Conservation (phyloP, 2,329 filamentous ascomycete genomes). For the Acrocalymma vagum region DNA sequence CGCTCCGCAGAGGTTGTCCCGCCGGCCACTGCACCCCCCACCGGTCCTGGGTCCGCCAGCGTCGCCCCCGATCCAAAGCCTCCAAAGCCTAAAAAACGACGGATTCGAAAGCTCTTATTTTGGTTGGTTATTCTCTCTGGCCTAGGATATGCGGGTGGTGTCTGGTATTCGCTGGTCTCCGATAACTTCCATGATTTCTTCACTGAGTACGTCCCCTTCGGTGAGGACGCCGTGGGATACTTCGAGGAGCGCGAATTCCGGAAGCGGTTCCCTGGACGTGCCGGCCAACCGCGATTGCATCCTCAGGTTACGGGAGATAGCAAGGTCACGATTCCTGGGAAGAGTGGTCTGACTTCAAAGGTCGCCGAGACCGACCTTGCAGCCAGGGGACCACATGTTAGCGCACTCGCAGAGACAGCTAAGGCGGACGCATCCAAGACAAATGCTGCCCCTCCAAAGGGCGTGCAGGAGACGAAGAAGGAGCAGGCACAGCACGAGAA, state of each 20-base stretch:
- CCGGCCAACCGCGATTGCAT: constrained; percentile 50
- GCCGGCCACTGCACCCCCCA: constrained; percentile 48
- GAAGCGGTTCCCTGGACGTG: constrained; percentile 74
- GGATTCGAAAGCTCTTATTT: constrained; percentile 76
- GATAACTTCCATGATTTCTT: constrained; percentile 99
- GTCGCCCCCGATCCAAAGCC: constrained; percentile 51
- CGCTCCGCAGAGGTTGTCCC: constrained; percentile 40
- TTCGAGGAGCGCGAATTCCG: constrained; percentile 95
- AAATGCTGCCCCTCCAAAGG: constrained; percentile 23
- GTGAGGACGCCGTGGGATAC: constrained; percentile 93
- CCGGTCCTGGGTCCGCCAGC: constrained; percentile 52
- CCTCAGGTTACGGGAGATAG: constrained; percentile 64
- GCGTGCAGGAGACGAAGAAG: constrained; percentile 41
- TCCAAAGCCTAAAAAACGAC: constrained; percentile 71
- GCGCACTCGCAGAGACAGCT: constrained; percentile 61
- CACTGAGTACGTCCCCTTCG: constrained; percentile 94
- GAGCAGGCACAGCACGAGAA: constrained; percentile 35
- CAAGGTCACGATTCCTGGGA: constrained; percentile 82
- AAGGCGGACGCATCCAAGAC: constrained; percentile 29
- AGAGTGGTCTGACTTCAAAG: constrained; percentile 85
- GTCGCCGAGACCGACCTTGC: constrained; percentile 65
- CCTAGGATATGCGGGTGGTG: constrained; percentile 83
- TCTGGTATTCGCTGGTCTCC: constrained; percentile 91
- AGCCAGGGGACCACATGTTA: constrained; percentile 66
- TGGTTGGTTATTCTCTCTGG: constrained; percentile 79